Base-by-base conservation (phyloP, 306 rosid species). In the Mucuna pruriens region DNA sequence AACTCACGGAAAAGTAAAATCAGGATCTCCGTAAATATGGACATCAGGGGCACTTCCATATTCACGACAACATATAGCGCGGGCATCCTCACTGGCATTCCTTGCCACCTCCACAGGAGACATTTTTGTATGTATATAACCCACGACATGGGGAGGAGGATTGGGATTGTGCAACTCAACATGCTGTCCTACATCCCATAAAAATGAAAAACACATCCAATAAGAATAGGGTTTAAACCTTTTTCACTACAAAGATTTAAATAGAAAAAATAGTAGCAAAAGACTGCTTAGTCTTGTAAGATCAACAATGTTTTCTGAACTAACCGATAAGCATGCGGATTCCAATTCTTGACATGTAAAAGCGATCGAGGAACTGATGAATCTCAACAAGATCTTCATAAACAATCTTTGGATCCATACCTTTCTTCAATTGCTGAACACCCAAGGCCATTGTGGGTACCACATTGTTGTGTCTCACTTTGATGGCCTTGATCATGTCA, bases 311-410 rank as follows among this genome's bases (percentile, higher is more conserved):
- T 17, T 49, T 29, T 55, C 15, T 13, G 42, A 85, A 76, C 86
- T 69, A 68, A 95, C 99, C 98, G 17, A 95, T 95, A 29, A 95
- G 97, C 99, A 95, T 93, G 2, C 99, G 99, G 70, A 95, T 93
- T 81, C 99, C 99, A 74, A 95, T 95, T 87, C 99, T 89, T 8
- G 99, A 93, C 99, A 95, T 72, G 94, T 95, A 95, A 79, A 95
- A 95, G 46, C 98, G 97, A 72, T 95, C 99, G 62, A 95, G 87
- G 84, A 95, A 95, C 66, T 92, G 94, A 65, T 95, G 94, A 84
- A 95, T 95, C 86, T 90, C 99, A 36, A 77, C 89, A 40, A 86
- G 91, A 87, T 89, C 98, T 79, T 86, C 83, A 11, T 85, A 73
- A 23, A 75, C 83, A 26, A 89, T 85, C 76, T 76, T 91, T n/a